Evolutionary conservation across 345 rosid species (phyloP).

Genomic region (Syzygium oleosum): DNA sequence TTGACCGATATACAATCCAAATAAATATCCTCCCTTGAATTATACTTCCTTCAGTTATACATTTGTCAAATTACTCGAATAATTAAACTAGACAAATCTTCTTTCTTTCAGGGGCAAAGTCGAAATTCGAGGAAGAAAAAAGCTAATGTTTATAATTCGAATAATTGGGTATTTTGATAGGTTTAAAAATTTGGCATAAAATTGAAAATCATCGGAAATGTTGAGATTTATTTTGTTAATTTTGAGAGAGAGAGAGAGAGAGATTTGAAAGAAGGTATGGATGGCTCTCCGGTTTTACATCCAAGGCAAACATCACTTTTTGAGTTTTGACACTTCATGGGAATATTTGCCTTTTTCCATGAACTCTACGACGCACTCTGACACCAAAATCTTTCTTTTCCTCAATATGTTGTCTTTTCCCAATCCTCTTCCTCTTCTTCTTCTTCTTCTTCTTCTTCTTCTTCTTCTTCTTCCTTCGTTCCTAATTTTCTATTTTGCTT

Average conservation of each 20-base stretch:
- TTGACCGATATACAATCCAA: neutral
- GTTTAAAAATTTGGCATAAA: neutral
- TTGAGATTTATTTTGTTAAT: too few relatives aligned
- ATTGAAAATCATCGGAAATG: neutral
- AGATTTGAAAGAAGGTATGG: neutral
- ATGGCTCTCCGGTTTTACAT: neutral
- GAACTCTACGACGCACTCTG: neutral
- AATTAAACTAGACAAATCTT: neutral
- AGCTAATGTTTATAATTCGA: neutral
- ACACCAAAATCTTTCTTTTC: neutral
- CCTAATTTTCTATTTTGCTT: neutral
- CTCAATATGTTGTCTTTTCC: neutral
- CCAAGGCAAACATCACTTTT: neutral
- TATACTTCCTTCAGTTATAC: neutral
- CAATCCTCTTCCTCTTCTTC: fast-evolving
- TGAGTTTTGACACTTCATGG: neutral
- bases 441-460: neutral
- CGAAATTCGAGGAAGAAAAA: neutral
- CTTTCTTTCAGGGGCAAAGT: neutral
- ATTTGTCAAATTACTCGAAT: too few relatives aligned
- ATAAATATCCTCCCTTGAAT: neutral
- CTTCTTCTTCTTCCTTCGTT: neutral
- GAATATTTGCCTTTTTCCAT: neutral
- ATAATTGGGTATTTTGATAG: neutral
- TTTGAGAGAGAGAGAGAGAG: neutral